These are phyloP conservation scores for Solanum hybrid DNA, from an alignment of 305 asterid species.

Conservation along the genomic window DNA sequence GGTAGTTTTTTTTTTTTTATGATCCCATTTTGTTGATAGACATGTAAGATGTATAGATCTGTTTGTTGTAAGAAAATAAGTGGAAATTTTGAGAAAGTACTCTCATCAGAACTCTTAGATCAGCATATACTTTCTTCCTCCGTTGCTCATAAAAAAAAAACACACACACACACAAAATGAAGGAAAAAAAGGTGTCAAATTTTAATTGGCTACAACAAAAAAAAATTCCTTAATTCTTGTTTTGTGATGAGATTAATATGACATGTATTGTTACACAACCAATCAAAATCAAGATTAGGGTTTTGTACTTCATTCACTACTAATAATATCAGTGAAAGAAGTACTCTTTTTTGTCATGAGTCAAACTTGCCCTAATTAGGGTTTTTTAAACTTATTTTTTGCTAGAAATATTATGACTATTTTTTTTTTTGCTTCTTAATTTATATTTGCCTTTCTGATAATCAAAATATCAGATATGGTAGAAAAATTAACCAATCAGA, in stretches of 20 bases:
- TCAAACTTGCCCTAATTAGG: slow-evolving; percentile 35
- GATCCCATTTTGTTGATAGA: slow-evolving; percentile 34
- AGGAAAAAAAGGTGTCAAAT: slow-evolving; percentile 32
- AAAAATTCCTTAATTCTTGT: slow-evolving; percentile 16
- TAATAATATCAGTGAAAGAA: background rate
- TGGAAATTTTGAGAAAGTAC: slow-evolving; percentile 19
- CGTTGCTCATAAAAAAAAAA: slow-evolving; percentile 4
- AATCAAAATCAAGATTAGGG: slow-evolving; percentile 25
- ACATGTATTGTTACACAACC: slow-evolving; percentile 1
- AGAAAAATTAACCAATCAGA: background rate
- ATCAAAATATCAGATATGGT: background rate
- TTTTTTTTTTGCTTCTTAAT: background rate
- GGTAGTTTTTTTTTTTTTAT: slow-evolving; percentile 9
- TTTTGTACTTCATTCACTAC: background rate
- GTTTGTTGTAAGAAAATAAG: slow-evolving; percentile 19
- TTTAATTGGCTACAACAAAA: slow-evolving; percentile 31
- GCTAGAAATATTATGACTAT: background rate
- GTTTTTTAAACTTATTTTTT: slow-evolving; percentile 6
- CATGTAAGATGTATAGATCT: slow-evolving; percentile 37
- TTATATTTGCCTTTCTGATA: background rate
- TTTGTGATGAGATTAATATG: background rate
- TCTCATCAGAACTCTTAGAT: slow-evolving; percentile 26
- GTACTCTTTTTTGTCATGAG: background rate
- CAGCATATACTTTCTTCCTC: slow-evolving; percentile 27
- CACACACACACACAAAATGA: background rate